phyloP scores from a whole-genome alignment of 352 stramenopile species.

The Globisporangium radiosum region DNA sequence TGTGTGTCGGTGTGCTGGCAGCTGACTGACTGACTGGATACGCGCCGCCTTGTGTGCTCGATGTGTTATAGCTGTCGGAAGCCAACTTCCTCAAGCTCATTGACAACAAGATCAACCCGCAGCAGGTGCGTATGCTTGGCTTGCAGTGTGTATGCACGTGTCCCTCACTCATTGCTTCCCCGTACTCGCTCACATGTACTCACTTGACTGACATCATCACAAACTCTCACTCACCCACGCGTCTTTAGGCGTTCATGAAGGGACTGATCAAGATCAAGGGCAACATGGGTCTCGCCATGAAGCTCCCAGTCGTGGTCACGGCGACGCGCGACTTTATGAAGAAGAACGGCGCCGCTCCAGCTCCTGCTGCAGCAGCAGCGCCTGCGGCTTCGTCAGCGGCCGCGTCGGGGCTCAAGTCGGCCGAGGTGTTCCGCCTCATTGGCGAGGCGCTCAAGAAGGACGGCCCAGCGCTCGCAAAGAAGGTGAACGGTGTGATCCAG shows the following conservation, averaged over 20 bases:
- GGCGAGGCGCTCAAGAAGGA: conserved; percentile 52
- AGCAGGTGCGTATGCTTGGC: conserved; percentile 36
- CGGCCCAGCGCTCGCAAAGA: conserved; percentile 52
- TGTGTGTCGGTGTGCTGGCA: neutral
- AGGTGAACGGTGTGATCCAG: conserved; percentile 78
- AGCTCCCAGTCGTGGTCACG: conserved; percentile 87
- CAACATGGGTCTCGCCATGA: conserved; percentile 93
- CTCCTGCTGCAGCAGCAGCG: conserved; percentile 16
- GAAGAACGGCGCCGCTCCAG: conserved; percentile 31
- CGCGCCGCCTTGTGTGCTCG: neutral
- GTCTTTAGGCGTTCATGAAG: conserved; percentile 86
- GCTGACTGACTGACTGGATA: neutral
- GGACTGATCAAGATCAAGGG: conserved; percentile 93
- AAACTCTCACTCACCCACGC: too few relatives aligned
- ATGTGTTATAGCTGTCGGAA: conserved; percentile 37
- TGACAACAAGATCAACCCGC: conserved; percentile 87
- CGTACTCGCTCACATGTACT: too few relatives aligned
- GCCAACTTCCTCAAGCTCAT: conserved; percentile 75
- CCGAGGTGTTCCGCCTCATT: conserved; percentile 64
- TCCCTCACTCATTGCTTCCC: neutral
- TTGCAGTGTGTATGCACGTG: neutral
- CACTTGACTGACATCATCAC: neutral
- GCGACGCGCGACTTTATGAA: conserved; percentile 79
- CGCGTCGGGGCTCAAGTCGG: conserved; percentile 40
- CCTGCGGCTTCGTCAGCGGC: conserved; percentile 11